Evolutionary conservation across 2,329 filamentous ascomycete species (phyloP).

Genomic region (Neoscytalidium dimidiatum): DNA sequence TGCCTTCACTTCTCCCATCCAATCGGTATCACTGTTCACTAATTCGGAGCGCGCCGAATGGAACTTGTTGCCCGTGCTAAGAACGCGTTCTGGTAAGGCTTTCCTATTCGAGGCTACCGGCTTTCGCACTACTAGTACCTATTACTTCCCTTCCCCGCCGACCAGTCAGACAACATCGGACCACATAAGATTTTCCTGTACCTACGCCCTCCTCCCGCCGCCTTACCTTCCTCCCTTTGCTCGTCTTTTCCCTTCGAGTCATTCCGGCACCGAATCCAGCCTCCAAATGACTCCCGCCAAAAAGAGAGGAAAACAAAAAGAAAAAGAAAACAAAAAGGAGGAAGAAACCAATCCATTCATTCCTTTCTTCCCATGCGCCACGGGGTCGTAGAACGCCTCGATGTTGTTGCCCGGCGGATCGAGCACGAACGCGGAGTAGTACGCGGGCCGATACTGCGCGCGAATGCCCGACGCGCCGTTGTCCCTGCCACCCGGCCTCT

Average conservation of each 20-base stretch:
- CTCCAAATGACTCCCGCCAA: background rate
- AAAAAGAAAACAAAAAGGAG: background rate
- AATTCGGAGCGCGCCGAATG: background rate
- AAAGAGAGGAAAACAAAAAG: background rate
- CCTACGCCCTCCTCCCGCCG: background rate
- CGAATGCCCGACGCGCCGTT: slow-evolving; percentile 31
- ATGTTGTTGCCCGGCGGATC: slow-evolving; percentile 25
- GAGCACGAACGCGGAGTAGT: slow-evolving; percentile 31
- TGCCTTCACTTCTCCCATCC: background rate
- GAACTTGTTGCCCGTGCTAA: too few relatives aligned
- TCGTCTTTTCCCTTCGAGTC: background rate
- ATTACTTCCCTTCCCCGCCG: background rate
- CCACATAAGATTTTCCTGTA: too few relatives aligned
- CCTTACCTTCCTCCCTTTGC: background rate
- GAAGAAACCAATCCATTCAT: too few relatives aligned
- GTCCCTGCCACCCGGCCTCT: slow-evolving; percentile 27
- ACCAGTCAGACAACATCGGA: background rate
- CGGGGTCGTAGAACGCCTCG: background rate
- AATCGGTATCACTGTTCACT: background rate
- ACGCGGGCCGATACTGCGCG: slow-evolving; percentile 29
- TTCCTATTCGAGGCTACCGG: background rate
- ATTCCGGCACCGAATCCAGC: background rate
- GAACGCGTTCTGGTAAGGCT: too few relatives aligned
- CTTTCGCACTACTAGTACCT: too few relatives aligned
- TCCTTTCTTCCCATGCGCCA: background rate